phyloP scores from a whole-genome alignment of 768 basidiomycete genomes.

The Pleurotus ostreatus region DNA sequence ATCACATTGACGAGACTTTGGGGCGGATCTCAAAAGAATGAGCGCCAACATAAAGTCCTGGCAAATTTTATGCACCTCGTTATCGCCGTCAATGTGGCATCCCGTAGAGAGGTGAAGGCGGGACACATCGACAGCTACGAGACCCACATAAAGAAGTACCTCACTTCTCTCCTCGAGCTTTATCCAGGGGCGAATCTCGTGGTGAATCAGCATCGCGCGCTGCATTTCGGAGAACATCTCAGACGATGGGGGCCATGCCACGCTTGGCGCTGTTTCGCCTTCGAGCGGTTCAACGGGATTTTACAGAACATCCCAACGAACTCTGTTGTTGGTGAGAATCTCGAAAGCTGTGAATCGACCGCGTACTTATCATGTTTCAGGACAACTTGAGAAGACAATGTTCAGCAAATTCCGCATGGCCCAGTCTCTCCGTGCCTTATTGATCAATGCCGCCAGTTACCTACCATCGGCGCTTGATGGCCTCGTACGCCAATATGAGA shows the following conservation, averaged over 20 bases:
- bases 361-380: background rate
- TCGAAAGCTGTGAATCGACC: background rate
- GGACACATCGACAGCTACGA: slow-evolving; percentile 14
- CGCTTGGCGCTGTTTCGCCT: slow-evolving; percentile 31
- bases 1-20: slow-evolving; percentile 26
- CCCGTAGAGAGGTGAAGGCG: slow-evolving; percentile 15
- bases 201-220: slow-evolving; percentile 27
- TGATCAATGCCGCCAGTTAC: background rate
- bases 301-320: slow-evolving; percentile 20
- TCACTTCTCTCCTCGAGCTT: slow-evolving; percentile 13
- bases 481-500: background rate
- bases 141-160: slow-evolving; percentile 21
- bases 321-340: slow-evolving; percentile 16
- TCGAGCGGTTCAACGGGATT: slow-evolving; percentile 22
- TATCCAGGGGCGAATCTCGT: slow-evolving; percentile 15
- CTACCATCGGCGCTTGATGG: background rate
- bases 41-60: slow-evolving; percentile 10
- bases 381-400: background rate
- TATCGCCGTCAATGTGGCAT: slow-evolving; percentile 19
- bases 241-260: slow-evolving; percentile 25
- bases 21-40: slow-evolving; percentile 8
- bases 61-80: slow-evolving; percentile 26
- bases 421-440: background rate
- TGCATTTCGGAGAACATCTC: slow-evolving; percentile 25
- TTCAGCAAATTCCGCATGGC: background rate